These are phyloP conservation scores for Gossypium mustelinum DNA, from an alignment of 345 rosid genomes.

Conservation along the genomic window DNA sequence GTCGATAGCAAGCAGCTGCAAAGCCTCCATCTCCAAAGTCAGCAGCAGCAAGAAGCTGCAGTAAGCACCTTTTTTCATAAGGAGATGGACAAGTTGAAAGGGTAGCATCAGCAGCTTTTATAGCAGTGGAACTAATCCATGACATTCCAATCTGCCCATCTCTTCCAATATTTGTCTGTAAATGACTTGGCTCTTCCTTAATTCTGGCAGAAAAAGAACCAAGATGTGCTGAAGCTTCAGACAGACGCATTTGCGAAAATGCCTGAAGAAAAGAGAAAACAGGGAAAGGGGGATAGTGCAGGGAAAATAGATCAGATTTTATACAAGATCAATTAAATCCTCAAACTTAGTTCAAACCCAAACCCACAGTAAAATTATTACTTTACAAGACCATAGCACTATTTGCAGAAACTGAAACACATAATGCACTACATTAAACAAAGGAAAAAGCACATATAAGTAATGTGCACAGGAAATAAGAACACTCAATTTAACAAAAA, in stretches of 20 bases:
- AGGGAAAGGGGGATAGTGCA: not conserved
- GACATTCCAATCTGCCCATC: conserved; percentile 61
- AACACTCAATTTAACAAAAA: not conserved
- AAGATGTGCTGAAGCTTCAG: conserved; percentile 96
- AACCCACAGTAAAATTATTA: not conserved
- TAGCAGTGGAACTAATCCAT: conserved; percentile 88
- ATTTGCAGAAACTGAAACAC: not conserved
- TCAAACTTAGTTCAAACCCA: not conserved
- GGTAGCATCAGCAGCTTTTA: conserved; percentile 85
- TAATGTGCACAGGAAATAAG: not conserved
- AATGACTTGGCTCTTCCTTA: conserved; percentile 64
- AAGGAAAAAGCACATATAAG: not conserved
- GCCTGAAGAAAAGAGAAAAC: conserved; percentile 48
- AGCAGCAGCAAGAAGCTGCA: conserved; percentile 83
- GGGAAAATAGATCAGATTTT: conserved; percentile 15
- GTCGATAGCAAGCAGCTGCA: conserved; percentile 66
- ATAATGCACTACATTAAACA: not conserved
- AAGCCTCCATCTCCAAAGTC: conserved; percentile 96
- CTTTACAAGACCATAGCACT: not conserved
- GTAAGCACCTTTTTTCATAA: conserved; percentile 89
- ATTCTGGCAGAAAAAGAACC: conserved; percentile 90
- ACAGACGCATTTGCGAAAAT: conserved; percentile 91
- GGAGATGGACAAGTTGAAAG: conserved; percentile 92
- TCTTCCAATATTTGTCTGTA: conserved; percentile 52
- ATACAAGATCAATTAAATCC: not conserved